Base-by-base conservation (phyloP, 495 filamentous ascomycete species). In the Zalerion maritima region DNA sequence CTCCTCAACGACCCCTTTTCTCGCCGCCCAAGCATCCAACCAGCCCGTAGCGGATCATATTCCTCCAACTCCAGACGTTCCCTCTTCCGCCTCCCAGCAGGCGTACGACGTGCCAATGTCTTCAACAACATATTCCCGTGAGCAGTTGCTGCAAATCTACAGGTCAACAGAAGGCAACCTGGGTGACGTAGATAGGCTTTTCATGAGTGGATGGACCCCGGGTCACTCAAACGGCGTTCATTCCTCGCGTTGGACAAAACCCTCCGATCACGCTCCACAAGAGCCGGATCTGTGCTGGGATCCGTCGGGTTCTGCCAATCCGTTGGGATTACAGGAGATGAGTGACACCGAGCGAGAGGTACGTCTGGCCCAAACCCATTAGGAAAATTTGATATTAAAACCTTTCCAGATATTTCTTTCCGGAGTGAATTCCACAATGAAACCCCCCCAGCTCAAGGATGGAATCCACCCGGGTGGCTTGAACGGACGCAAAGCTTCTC, bases 201-300 rank as follows among this genome's bases (percentile, higher is more conserved):
- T 78, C 41, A 62, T 75, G 24, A 68, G 73, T 21, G 70, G 70
- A 40, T 92, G 81, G 82, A 73, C 78, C 37, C 83, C 84, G 10
- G 69, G 67, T 27, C 58, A 69, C 16, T 52, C 66, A 16, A 78
- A 80, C 45, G 69, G 78, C 15, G 44, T 54, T 28, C 57, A 60
- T 28, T 63, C 72, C 36, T 67, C 74, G 8, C 63, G 69, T 19
- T 94, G 85, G 84, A 81, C 78, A 19, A 81, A 78, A 50, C 64
- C 67, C 21, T 73, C 77, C 18, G 54, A 56, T 35, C 60, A 71
- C 32, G 53, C 54, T 23, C 60, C 64, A 36, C 44, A 62, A 45
- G 84, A 74, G 25, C 78, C 73, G 1, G 81, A 86, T 36, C 62
- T 85, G 26, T 96, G 91, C 46, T 97, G 91, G 89, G 87, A 94